Evolutionary conservation across 495 filamentous ascomycete species (phyloP), one percentile per base, ranked within the genome.

Genomic region (Penicillium pulvis): DNA sequence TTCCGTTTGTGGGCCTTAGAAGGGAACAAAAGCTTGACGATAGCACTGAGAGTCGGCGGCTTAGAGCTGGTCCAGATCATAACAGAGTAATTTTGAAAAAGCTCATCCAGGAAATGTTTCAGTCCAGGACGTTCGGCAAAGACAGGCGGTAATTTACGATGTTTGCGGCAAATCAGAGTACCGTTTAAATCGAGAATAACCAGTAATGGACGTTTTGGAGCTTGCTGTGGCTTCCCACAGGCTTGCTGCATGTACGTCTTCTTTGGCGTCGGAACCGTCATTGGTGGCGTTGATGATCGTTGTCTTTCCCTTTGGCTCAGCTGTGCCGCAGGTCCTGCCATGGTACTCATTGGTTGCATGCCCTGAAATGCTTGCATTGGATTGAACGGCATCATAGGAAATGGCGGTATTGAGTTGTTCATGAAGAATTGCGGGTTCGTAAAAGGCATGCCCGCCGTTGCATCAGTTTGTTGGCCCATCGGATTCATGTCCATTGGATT

Each of bases 101-200:
- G 77, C 61, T 88, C 86, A 1, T 74, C 51, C 1, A 98, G 73
- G 75, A 98, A 98, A 0, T 70, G 28, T 1, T 71, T 48, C 0
- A 93, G 80, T 31, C 79, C 76, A 0, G 88, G 87, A 4, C 94
- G 53, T 85, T 46, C 76, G 69, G 3, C 79, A 65, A 67, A 90
- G 89, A n/a, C 64, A 0, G 72, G 76, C 0, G 87, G 81, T 1
- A 72, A 61, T 6, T 64, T 66, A 10, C 77, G 73, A 31, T 72
- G 71, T 10, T 85, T 86, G 12, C 94, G 90, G 65, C 81, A 76
- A 16, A 97, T 79, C 3, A 98, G 79, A 0, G 95, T 96, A 55
- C 95, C 94, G 74, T 98, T 98, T 0, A 98, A 80, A 69, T 98
- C 94, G 55, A 98, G 85, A 28, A 98, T 83, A 19, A 98, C 72